These are phyloP conservation scores for Microbotryomycetes sp. DNA, from an alignment of 1,284 basidiomycete genomes.

Conservation along the genomic window DNA sequence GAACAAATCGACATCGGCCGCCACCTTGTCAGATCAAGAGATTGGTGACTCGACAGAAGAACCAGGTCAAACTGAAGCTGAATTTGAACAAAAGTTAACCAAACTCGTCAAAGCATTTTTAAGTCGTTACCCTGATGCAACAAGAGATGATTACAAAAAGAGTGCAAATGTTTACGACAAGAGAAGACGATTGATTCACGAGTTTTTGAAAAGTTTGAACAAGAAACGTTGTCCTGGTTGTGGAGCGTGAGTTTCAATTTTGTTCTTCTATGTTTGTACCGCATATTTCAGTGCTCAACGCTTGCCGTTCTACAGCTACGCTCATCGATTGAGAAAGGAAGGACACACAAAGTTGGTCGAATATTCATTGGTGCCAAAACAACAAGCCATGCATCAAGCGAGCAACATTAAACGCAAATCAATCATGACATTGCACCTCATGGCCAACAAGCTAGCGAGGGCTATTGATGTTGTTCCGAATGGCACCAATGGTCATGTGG, in stretches of 20 bases:
- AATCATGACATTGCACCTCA: conserved; percentile 50
- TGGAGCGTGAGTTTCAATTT: conserved; percentile 59
- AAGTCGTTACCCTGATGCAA: conserved; percentile 48
- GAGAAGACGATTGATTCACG: conserved; percentile 72
- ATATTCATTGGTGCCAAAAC: conserved; percentile 74
- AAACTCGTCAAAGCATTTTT: conserved; percentile 65
- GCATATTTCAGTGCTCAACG: too few species aligned
- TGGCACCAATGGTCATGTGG: conserved; percentile 15
- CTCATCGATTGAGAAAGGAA: conserved; percentile 86
- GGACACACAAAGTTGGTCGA: conserved; percentile 92
- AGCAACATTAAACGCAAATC: conserved; percentile 59
- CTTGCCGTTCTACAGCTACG: conserved; percentile 50
- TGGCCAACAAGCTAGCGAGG: conserved; percentile 41
- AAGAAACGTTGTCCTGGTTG: conserved; percentile 69
- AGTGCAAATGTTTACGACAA: conserved; percentile 76
- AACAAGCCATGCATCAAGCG: conserved; percentile 60
- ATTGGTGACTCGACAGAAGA: conserved; percentile 42
- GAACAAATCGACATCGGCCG: conserved; percentile 37
- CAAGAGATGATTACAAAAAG: conserved; percentile 77
- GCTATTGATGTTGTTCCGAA: conserved; percentile 44
- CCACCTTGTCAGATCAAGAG: conserved; percentile 41
- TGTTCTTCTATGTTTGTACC: not conserved
- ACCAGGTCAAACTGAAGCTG: conserved; percentile 53
- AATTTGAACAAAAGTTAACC: conserved; percentile 64
- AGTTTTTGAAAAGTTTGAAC: conserved; percentile 68